phyloP scores from a whole-genome alignment of 1,139 yeast genomes.

The Zygosaccharomyces pseudobailii region DNA sequence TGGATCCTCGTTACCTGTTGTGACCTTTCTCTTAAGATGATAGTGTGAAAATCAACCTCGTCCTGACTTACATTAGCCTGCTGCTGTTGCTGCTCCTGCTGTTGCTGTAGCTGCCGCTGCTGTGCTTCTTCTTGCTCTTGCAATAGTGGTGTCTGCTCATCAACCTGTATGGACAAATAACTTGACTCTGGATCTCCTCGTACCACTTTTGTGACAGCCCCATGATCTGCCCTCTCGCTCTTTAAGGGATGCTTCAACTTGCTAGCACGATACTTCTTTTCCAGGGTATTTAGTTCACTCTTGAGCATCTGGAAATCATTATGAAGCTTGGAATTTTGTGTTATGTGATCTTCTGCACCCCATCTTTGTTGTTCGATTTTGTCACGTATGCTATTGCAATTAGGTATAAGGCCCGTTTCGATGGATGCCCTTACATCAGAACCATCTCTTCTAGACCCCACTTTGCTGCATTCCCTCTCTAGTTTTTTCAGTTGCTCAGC shows the following conservation, averaged over 20 bases:
- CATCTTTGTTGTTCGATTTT: slow-evolving; percentile 22
- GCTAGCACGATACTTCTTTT: slow-evolving; percentile 38
- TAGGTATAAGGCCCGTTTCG: slow-evolving; percentile 32
- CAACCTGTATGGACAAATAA: slow-evolving; percentile 37
- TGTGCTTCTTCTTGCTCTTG: slow-evolving; percentile 23
- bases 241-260: slow-evolving; percentile 34
- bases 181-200: slow-evolving; percentile 14
- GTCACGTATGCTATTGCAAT: slow-evolving; percentile 27
- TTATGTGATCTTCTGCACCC: slow-evolving; percentile 33
- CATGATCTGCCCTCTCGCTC: slow-evolving; percentile 15
- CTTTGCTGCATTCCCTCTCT: slow-evolving; percentile 45
- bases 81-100: slow-evolving; percentile 19
- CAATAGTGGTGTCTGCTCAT: slow-evolving; percentile 39
- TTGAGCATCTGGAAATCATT: slow-evolving; percentile 42
- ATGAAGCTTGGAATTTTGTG: slow-evolving; percentile 39
- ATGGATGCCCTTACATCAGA: slow-evolving; percentile 39
- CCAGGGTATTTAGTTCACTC: slow-evolving; percentile 37
- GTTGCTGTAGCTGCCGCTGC: slow-evolving; percentile 24
- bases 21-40: slow-evolving; percentile 68
- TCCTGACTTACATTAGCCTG: slow-evolving; percentile 48
- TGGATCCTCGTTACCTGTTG: slow-evolving; percentile 67
- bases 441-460: slow-evolving; percentile 57
- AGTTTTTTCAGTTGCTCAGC: slow-evolving; percentile 43
- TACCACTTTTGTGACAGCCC: slow-evolving; percentile 6
- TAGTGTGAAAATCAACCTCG: slow-evolving; percentile 68